Evolutionary conservation across 2,329 filamentous ascomycete genomes (phyloP), one percentile per base, ranked within the genome.

Genomic region (Monilinia polystroma): DNA sequence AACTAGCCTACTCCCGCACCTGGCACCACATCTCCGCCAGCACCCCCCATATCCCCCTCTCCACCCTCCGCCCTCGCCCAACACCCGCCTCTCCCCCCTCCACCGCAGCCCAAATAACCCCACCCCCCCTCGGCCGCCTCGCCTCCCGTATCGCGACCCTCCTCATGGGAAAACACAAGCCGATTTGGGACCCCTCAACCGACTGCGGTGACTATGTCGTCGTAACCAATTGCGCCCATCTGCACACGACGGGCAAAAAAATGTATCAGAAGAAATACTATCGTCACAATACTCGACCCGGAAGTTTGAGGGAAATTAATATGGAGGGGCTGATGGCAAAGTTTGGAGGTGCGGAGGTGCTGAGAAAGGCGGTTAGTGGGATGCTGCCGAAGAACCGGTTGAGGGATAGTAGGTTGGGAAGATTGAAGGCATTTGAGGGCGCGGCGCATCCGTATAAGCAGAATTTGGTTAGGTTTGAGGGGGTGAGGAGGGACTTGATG

Each of bases 201-300:
- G 95, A 99, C 84, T 98, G 95, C 84, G 95, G 95, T 73, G 95
- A 99, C 86, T 99, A 99, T 79, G 93, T 99, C 16, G 94, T 99
- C 0, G 93, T 95, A 63, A 92, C 92, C 49, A 89, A 93, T 78
- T 98, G 95, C 82, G 86, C 90, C 52, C 88, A 94, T 58, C 83
- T 99, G 60, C 88, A 93, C 81, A 90, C 88, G 1, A 98, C 95
- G 10, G 95, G 95, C 72, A 91, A 91, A 78, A 99, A 99, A 83
- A 90, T 88, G 78, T 89, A 87, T 80, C 92, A 96, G 82, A 99
- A 99, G 84, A 89, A 88, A 72, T 99, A 99, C 84, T 97, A 97
- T 83, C 87, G 91, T 64, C 95, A 98, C 80, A 96, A 89, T 72
- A 98, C 95, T 32, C 85, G 92, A 16, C 95, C 95, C 0, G 95